Conservation (phyloP, 2,329 filamentous ascomycete genomes). For the Mycosphaerella sp. region DNA sequence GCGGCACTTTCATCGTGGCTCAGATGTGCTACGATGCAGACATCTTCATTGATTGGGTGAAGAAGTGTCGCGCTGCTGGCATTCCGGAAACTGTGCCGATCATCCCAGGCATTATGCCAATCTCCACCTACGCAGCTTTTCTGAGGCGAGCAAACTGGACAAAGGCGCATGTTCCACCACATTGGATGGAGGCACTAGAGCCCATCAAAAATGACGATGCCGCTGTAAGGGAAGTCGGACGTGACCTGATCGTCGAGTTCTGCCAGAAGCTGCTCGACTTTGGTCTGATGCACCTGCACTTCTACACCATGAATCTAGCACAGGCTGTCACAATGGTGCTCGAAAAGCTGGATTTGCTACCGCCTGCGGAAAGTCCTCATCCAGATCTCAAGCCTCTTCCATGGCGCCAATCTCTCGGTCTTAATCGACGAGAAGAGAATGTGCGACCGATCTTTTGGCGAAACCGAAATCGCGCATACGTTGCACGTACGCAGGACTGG, state of each 20-base stretch:
- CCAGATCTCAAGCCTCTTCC: slow-evolving; percentile 65
- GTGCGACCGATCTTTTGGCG: slow-evolving; percentile 99
- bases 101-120: slow-evolving; percentile 84
- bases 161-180: slow-evolving; percentile 71
- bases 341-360: slow-evolving; percentile 78
- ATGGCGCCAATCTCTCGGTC: slow-evolving; percentile 89
- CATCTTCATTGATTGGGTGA: slow-evolving; percentile 86
- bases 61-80: slow-evolving; percentile 75
- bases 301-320: slow-evolving; percentile 99
- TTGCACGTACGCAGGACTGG: slow-evolving; percentile 94
- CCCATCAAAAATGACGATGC: slow-evolving; percentile 96
- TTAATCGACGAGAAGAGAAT: slow-evolving; percentile 85
- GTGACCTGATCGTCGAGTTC: slow-evolving; percentile 78
- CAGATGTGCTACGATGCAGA: slow-evolving; percentile 99
- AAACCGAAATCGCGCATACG: slow-evolving; percentile 92
- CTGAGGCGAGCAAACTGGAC: slow-evolving; percentile 86
- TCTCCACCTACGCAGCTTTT: slow-evolving; percentile 92
- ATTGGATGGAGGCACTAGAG: slow-evolving; percentile 76
- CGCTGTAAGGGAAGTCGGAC: slow-evolving; percentile 83
- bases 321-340: slow-evolving; percentile 91
- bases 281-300: slow-evolving; percentile 81
- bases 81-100: slow-evolving; percentile 67
- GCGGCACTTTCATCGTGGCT: slow-evolving; percentile 88
- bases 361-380: slow-evolving; percentile 58
- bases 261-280: slow-evolving; percentile 77